These are phyloP conservation scores for Massariosphaeria phaeospora DNA, from an alignment of 495 filamentous ascomycete species.

Conservation along the genomic window DNA sequence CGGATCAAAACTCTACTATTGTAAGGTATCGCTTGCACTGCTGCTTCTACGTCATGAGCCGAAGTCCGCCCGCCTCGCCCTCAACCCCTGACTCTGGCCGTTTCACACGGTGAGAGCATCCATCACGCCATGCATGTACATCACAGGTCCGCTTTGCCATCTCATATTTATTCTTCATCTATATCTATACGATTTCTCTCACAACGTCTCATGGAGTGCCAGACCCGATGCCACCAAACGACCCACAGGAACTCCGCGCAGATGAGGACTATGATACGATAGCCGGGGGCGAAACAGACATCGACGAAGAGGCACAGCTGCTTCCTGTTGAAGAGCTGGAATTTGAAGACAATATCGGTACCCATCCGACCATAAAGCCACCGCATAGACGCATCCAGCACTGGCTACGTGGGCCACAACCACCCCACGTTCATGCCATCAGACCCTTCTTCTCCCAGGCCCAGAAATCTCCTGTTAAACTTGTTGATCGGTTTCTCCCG, in stretches of 20 bases:
- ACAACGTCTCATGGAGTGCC: too few species aligned
- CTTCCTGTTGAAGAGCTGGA: slow-evolving; percentile 8
- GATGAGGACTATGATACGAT: neutral
- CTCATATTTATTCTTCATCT: too few species aligned
- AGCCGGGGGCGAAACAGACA: neutral
- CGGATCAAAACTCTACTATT: too few species aligned
- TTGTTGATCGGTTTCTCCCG: slow-evolving; percentile 6
- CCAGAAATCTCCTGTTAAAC: neutral
- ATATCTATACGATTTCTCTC: too few species aligned
- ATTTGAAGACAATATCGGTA: slow-evolving; percentile 8
- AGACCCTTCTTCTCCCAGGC: slow-evolving; percentile 3
- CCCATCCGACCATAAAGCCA: neutral
- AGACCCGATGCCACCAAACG: neutral
- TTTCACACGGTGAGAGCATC: too few species aligned
- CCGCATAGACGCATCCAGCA: neutral
- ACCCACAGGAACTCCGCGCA: neutral
- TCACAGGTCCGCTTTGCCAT: too few species aligned
- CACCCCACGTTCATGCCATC: slow-evolving; percentile 1
- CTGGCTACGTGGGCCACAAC: slow-evolving; percentile 1
- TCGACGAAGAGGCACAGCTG: slow-evolving; percentile 7
- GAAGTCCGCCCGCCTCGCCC: too few species aligned
- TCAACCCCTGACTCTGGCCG: too few species aligned
- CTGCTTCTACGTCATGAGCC: too few species aligned
- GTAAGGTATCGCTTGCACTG: too few species aligned
- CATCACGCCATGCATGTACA: too few species aligned